Evolutionary conservation across 2,329 filamentous ascomycete species (phyloP), one percentile per base, ranked within the genome.

Genomic region (Fusarium sp.): DNA sequence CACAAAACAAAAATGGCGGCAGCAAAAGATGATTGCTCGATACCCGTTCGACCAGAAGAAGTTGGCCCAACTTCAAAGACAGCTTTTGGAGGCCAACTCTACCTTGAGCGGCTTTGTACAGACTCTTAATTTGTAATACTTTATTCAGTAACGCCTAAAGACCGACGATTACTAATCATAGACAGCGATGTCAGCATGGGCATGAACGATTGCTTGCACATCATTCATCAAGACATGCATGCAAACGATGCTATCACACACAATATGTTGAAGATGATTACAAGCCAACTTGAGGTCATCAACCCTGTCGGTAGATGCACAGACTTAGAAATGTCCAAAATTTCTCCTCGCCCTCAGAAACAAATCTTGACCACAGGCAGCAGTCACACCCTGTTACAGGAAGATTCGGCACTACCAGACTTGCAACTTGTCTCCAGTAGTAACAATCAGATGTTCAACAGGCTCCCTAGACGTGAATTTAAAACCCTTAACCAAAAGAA

Each of bases 11-110:
- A 34, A 15, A 11, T n/a, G 15, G 38, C 26, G 13, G 6, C 34
- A 13, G 26, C 26, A 47, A 15, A 15, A 9, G 4, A 26, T 5
- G n/a, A 4, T 19, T 12, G 28, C 12, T 1, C 2, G 26, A 1
- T 58, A 58, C 19, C 54, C 54, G 0, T 58, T 58, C 0, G 38
- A 58, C 10, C 36, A 41, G 22, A 55, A 49, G 6, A 39, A 15
- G 11, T 34, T 55, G 15, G 0, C 7, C 0, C 42, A 49, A 25
- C 22, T 55, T 2, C 50, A 58, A 29, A 51, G 34, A 0, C 26
- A 58, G 5, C 50, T 55, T 4, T 25, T 19, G 0, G 28, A 7
- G 3, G 51, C 50, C 1, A 55, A 53, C 1, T 1, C 7, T 8
- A 24, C 24, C 4, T 7, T 55, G 2, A 11, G 10, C 0, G 34